A percentile compares a stretch with the other conserved stretches of the same genome.
These are phyloP conservation scores for Suhomyces prunicola DNA, from an alignment of 805 yeast species.

Conservation along the genomic window DNA sequence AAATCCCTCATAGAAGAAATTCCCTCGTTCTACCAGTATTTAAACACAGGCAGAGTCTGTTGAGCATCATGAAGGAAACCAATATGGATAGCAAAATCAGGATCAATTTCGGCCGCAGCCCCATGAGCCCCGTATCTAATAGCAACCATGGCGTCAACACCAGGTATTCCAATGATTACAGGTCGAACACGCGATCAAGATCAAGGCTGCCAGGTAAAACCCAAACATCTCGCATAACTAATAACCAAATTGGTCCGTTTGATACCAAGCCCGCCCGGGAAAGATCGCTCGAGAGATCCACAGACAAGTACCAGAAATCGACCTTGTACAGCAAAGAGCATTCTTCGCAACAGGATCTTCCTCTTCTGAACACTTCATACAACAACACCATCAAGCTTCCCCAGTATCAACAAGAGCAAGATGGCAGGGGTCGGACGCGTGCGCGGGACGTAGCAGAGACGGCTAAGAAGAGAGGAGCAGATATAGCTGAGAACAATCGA, in stretches of 20 bases:
- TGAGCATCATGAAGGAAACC: not conserved
- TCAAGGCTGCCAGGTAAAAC: slow-evolving; percentile 18
- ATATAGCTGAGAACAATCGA: slow-evolving; percentile 1
- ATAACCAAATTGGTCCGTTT: not conserved
- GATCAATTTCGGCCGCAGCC: not conserved
- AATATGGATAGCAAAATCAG: slow-evolving; percentile 1
- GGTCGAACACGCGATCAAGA: slow-evolving; percentile 5
- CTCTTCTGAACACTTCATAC: slow-evolving; percentile 17
- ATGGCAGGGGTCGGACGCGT: slow-evolving; percentile 22
- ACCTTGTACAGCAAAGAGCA: slow-evolving; percentile 13
- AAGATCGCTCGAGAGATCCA: slow-evolving; percentile 15
- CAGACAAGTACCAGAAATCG: slow-evolving; percentile 14
- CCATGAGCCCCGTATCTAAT: not conserved
- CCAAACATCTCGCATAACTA: not conserved
- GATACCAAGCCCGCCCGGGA: slow-evolving; percentile 10
- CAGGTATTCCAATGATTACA: not conserved
- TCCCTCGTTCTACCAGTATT: not conserved
- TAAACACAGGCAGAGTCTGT: not conserved
- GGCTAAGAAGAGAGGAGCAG: slow-evolving; percentile 3
- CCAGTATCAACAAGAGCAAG: slow-evolving; percentile 15
- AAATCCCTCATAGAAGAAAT: not conserved
- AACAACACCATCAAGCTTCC: slow-evolving; percentile 12
- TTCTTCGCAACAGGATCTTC: slow-evolving; percentile 13
- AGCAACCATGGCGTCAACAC: not conserved
- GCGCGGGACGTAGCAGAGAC: slow-evolving; percentile 14